phyloP scores from a whole-genome alignment of 2,329 filamentous ascomycete genomes.

The Neophaeococcomyces aloes region DNA sequence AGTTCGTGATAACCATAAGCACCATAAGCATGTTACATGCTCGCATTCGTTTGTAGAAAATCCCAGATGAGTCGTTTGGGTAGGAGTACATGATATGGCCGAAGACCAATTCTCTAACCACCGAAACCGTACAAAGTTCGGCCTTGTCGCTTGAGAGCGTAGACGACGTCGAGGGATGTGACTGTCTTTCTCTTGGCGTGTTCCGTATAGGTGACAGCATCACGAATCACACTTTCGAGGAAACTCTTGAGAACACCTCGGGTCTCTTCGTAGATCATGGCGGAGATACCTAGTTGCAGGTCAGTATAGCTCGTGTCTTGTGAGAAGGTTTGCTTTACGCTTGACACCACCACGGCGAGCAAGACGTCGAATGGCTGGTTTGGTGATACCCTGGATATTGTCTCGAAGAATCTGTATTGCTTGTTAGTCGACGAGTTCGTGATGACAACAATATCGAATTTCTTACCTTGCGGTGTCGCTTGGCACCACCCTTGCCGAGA shows the following conservation, averaged over 20 bases:
- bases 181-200: slow-evolving; percentile 75
- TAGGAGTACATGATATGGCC: slow-evolving; percentile 3
- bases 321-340: slow-evolving; percentile 46
- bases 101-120: slow-evolving; percentile 44
- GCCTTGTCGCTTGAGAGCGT: slow-evolving; percentile 58
- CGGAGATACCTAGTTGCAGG: slow-evolving; percentile 56
- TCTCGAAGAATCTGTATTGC: slow-evolving; percentile 40
- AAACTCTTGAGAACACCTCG: slow-evolving; percentile 68
- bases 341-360: slow-evolving; percentile 45
- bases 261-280: slow-evolving; percentile 74
- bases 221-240: slow-evolving; percentile 55
- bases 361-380: slow-evolving; percentile 45
- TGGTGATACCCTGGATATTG: slow-evolving; percentile 47
- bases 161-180: slow-evolving; percentile 58
- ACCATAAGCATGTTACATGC: not conserved
- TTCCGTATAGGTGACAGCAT: slow-evolving; percentile 68
- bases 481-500: slow-evolving; percentile 62
- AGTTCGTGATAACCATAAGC: slow-evolving; percentile 3
- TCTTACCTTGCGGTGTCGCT: slow-evolving; percentile 78
- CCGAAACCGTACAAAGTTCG: slow-evolving; percentile 70
- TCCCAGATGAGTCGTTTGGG: not conserved
- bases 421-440: slow-evolving; percentile 35
- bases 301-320: slow-evolving; percentile 99
- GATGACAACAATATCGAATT: slow-evolving; percentile 37
- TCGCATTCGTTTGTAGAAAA: not conserved